Base-by-base conservation (phyloP, 2,329 filamentous ascomycete genomes). In the Allantophomopsis cytisporea region DNA sequence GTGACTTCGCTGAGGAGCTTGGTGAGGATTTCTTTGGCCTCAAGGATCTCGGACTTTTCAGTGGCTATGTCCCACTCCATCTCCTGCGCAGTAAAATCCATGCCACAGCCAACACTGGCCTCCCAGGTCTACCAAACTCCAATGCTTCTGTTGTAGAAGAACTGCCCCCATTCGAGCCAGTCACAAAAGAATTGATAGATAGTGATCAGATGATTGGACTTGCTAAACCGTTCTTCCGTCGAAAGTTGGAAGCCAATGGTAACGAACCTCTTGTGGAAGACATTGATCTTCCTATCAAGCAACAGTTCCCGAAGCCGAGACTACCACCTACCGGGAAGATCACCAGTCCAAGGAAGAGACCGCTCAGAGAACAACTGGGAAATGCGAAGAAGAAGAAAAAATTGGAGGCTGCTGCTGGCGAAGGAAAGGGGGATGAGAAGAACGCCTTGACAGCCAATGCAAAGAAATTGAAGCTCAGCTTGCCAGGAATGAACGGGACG, bases 1-100 rank as follows among this genome's bases (percentile, higher is more conserved):
- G 91, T 45, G 91, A 98, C 59, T 98, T 98, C 57, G 91, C 91
- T 1, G 91, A 95, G 57, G 91, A 98, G 50, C 82, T 98, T 11
- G 89, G 88, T 44, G 91, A 98, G 65, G 91, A 98, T 62, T 98
- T 95, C 72, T 98, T 98, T 54, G 91, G 91, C 20, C 96, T 98
- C 73, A 88, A 87, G 56, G 88, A 94, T 43, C 74, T 98, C 35
- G 91, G 91, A 34, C 71, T 98, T 42, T 87, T 94, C 53, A 81
- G 79, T 50, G 91, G 98, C 56, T 82, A 96, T 55, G 91, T 98
- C 30, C 91, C 93, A 17, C 70, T 98, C 42, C 91, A 98, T 62
- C 74, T 98, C 15, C 73, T 98, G 20, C 91, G 96, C 56, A 87
- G 85, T 49, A 79, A 89, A 51, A 85, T 98, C 52, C 80, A 86